phyloP scores from a whole-genome alignment of 129 eudicot genomes.

The Centaurea solstitialis region DNA sequence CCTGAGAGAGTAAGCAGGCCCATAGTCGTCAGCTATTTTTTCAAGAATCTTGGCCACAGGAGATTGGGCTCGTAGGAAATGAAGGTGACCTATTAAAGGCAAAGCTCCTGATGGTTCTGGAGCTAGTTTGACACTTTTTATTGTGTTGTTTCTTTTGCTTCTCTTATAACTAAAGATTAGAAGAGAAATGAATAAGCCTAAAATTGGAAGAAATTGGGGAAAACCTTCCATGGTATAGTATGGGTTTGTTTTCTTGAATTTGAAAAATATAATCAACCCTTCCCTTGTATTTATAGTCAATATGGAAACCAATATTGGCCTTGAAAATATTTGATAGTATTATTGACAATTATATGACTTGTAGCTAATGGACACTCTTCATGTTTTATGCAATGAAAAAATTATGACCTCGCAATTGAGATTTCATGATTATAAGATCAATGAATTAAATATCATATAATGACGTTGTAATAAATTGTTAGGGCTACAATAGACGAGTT shows the following conservation, averaged over 20 bases:
- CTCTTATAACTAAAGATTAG: background rate
- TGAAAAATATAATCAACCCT: background rate
- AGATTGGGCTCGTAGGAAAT: conserved; percentile 33
- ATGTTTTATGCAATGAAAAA: background rate
- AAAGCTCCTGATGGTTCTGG: conserved; percentile 50
- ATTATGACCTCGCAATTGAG: background rate
- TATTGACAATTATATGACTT: background rate
- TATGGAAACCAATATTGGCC: background rate
- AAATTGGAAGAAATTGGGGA: background rate
- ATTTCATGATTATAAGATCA: background rate
- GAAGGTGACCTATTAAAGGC: conserved; percentile 56
- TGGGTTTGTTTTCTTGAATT: conserved; percentile 5
- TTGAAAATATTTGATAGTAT: background rate
- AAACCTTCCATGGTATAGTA: background rate
- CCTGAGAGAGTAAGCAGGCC: conserved; percentile 48
- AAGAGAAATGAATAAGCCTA: background rate
- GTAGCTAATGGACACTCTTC: background rate
- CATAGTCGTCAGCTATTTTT: conserved; percentile 42
- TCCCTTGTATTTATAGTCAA: conserved; percentile 1
- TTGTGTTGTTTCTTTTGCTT: conserved; percentile 1
- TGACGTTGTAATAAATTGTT: background rate
- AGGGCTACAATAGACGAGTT: background rate
- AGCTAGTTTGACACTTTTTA: conserved; percentile 9
- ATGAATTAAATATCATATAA: background rate
- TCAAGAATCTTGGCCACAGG: conserved; percentile 47